Evolutionary conservation across 257 asterid genomes (phyloP), one percentile per base, ranked within the genome.

Genomic region (Linaria vulgaris): DNA sequence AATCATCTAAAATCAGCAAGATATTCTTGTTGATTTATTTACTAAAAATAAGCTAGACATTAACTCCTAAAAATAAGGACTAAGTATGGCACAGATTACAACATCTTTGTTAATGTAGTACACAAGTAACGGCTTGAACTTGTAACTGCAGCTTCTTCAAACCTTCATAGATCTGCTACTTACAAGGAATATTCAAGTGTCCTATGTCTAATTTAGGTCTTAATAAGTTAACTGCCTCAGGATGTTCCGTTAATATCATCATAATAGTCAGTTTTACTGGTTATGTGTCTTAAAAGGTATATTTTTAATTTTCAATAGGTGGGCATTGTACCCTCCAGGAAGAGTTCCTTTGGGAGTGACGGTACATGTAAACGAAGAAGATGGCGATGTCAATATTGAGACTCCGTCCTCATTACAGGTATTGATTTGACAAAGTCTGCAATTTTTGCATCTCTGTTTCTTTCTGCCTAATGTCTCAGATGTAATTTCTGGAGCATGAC

Each of bases 251-350:
- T 51, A 41, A 39, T 41, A 34, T 38, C 19, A 62, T 58, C 41
- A 24, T 43, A 66, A 61, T 39, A 30, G 63, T 30, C 64, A 34
- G 15, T 56, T 34, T 63, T 55, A 69, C 58, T 70, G 48, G 9
- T 6, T 24, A 14, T 51, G 27, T 56, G 54, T 23, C 38, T 63
- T 12, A 49, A 27, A 64, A 76, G 23, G 61, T 69, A 37, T 68
- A 56, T 14, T 60, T 63, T 27, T 45, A 37, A 56, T 57, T 66
- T 72, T 39, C 60, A 73, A 79, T 68, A 94, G 97, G 88, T 94
- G 99, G 99, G 97, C 99, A 16, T 67, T 94, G 80, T 94, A 94
- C 90, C 99, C 99, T 69, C 99, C 99, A 2, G 99, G 99, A 68
- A 87, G 87, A 77, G 97, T 94, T 70, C 99, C 99, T 65, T 76